Percentiles rank a stretch among this genome's conserved stretches.
These are phyloP conservation scores for Sporothrix phasma DNA, from an alignment of 2,329 filamentous ascomycete species.

Conservation along the genomic window DNA sequence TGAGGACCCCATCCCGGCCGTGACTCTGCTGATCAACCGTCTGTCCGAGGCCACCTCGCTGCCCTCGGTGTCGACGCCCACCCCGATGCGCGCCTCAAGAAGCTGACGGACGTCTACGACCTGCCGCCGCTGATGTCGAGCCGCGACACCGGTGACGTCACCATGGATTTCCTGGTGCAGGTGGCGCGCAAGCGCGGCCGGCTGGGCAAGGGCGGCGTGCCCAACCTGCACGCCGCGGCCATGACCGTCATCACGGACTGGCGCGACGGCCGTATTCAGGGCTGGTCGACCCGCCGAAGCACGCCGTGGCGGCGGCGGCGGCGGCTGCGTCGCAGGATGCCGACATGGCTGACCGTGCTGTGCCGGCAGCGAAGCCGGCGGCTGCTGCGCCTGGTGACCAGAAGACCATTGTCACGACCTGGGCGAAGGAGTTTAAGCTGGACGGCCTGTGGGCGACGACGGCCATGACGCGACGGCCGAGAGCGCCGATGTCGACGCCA, in stretches of 20 bases:
- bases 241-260: conserved; percentile 95
- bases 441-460: conserved; percentile 77
- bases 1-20: conserved; percentile 80
- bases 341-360: conserved; percentile 1
- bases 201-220: conserved; percentile 78
- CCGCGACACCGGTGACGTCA: conserved; percentile 57
- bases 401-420: conserved; percentile 82
- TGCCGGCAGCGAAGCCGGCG: conserved; percentile 31
- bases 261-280: conserved; percentile 89
- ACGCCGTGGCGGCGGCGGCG: conserved; percentile 42
- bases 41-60: conserved; percentile 60
- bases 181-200: conserved; percentile 88
- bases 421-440: conserved; percentile 90
- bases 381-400: conserved; percentile 44
- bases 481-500: conserved; percentile 48
- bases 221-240: conserved; percentile 78
- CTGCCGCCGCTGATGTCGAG: conserved; percentile 65
- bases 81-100: conserved; percentile 53
- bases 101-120: conserved; percentile 74
- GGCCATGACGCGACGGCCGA: conserved; percentile 13
- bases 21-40: conserved; percentile 72
- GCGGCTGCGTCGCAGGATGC: conserved; percentile 21
- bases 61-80: background rate
- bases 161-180: conserved; percentile 86
- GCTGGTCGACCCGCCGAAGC: conserved; percentile 69